Conservation (phyloP, 495 filamentous ascomycete species). For the Tuber umbilicatum region DNA sequence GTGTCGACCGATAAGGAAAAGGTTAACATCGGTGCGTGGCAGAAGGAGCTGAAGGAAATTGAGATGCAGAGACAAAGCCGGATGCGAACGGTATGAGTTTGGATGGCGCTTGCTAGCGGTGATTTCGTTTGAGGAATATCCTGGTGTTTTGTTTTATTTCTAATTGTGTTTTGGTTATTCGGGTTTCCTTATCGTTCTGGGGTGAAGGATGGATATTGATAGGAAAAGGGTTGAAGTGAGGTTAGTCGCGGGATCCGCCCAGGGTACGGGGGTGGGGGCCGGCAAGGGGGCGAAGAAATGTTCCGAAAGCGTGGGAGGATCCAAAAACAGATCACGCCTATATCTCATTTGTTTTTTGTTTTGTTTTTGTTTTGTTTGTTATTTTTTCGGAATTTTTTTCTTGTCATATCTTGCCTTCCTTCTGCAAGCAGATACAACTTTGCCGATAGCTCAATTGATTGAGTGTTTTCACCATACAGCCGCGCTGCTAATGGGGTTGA, state of each 20-base stretch:
- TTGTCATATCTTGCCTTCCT: constrained; percentile 22
- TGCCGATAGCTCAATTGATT: constrained; percentile 33
- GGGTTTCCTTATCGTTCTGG: constrained; percentile 32
- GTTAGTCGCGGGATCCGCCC: constrained; percentile 34
- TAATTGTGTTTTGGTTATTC: constrained; percentile 32
- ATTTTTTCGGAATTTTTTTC: constrained; percentile 35
- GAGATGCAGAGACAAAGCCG: constrained; percentile 40
- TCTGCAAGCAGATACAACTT: constrained; percentile 1
- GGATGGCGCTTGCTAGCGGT: constrained; percentile 32
- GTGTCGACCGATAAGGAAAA: constrained; percentile 43
- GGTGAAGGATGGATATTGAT: constrained; percentile 24
- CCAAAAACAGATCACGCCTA: constrained; percentile 17
- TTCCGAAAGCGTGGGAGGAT: constrained; percentile 26
- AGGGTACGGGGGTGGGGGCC: constrained; percentile 17
- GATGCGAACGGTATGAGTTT: constrained; percentile 40
- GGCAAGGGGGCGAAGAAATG: constrained; percentile 25
- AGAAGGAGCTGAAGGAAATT: constrained; percentile 42
- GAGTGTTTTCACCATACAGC: constrained; percentile 26
- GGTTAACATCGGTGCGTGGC: constrained; percentile 37
- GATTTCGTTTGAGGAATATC: constrained; percentile 38
- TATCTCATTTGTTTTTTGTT: constrained; percentile 23
- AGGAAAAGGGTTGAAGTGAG: constrained; percentile 26
- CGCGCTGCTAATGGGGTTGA: constrained; percentile 37
- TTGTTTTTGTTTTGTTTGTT: constrained; percentile 29
- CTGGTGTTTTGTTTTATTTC: constrained; percentile 38